phyloP scores from a whole-genome alignment of 169 alveolate genomes.

The Pseudocohnilembus persalinus region DNA sequence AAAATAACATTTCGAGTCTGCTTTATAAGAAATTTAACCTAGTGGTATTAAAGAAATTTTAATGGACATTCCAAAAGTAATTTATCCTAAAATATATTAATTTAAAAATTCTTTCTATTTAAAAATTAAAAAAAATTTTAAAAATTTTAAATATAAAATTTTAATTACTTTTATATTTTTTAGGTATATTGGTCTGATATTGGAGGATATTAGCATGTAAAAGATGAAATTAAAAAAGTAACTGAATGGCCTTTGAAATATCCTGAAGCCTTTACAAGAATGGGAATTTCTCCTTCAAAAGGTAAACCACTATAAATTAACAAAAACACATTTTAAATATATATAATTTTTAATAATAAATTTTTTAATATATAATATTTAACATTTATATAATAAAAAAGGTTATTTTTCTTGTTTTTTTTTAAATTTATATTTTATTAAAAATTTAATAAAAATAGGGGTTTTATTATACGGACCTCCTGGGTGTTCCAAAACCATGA shows the following conservation, averaged over 20 bases:
- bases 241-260: constrained; percentile 98
- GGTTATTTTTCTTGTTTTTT: too few relatives aligned
- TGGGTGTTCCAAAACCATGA: constrained; percentile 98
- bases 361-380: too few relatives aligned
- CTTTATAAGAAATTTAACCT: constrained; percentile 69
- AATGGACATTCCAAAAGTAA: constrained; percentile 94
- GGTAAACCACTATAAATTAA: too few relatives aligned
- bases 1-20: constrained; percentile 41
- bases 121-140: too few relatives aligned
- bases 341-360: too few relatives aligned
- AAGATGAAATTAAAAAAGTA: constrained; percentile 91
- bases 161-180: background rate
- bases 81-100: background rate
- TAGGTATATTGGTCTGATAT: constrained; percentile 94
- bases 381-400: too few relatives aligned
- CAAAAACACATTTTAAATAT: too few relatives aligned
- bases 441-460: constrained; percentile 97
- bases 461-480: constrained; percentile 99
- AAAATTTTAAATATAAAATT: background rate
- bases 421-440: constrained; percentile 86
- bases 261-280: constrained; percentile 76
- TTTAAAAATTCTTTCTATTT: background rate
- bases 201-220: constrained; percentile 98
- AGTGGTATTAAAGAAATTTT: constrained; percentile 80
- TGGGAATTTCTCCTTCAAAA: constrained; percentile 50